Conservation (phyloP, 208 protist species). For the Leishmania mexicana region DNA sequence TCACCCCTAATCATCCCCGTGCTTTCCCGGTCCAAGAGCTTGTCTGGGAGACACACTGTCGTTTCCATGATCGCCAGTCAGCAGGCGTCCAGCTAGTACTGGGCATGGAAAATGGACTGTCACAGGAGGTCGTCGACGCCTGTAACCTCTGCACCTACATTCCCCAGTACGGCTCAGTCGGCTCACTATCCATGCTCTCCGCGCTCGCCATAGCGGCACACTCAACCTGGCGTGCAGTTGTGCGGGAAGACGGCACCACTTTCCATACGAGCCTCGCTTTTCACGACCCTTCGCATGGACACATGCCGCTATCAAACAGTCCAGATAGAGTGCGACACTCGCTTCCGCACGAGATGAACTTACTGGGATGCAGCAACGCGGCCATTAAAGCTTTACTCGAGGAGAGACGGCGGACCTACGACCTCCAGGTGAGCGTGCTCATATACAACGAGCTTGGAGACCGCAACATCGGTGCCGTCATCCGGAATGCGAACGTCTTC, state of each 20-base stretch:
- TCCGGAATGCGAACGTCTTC: conserved; percentile 83
- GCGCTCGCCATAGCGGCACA: conserved; percentile 80
- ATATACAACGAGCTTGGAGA: conserved; percentile 83
- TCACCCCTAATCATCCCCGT: conserved; percentile 63
- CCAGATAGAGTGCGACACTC: not conserved
- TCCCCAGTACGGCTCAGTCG: conserved; percentile 87
- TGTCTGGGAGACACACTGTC: conserved; percentile 24
- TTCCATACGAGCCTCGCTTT: not conserved
- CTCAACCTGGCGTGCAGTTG: conserved; percentile 4
- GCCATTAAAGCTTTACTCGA: conserved; percentile 45
- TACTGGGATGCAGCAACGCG: conserved; percentile 44
- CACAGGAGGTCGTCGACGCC: conserved; percentile 24
- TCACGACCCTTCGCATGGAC: conserved; percentile 19
- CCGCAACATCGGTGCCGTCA: conserved; percentile 84
- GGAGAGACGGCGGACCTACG: conserved; percentile 36
- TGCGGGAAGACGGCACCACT: not conserved
- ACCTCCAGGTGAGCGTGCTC: conserved; percentile 60
- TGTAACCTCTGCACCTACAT: conserved; percentile 75
- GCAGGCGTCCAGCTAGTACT: conserved; percentile 66
- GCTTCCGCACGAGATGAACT: conserved; percentile 61
- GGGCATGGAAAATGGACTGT: conserved; percentile 88
- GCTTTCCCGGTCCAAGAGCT: conserved; percentile 59
- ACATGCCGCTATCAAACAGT: conserved; percentile 68
- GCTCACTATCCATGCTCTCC: conserved; percentile 83
- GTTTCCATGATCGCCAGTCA: not conserved